These are phyloP conservation scores for Macroventuria anomochaeta DNA, from an alignment of 2,329 filamentous ascomycete genomes.

Conservation along the genomic window DNA sequence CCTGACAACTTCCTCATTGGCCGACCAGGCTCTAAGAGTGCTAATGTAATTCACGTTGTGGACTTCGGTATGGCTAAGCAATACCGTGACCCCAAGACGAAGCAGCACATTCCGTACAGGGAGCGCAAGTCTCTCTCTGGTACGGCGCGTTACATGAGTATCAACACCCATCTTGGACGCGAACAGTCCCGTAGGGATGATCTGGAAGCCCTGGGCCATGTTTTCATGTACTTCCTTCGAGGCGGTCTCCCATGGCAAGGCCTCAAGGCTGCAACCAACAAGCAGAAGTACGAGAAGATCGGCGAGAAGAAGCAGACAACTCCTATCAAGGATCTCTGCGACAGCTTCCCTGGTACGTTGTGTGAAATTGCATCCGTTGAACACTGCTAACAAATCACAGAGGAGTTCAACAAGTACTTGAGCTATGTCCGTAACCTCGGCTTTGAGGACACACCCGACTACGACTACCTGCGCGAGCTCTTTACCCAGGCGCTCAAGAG, in stretches of 20 bases:
- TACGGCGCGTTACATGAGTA: slow-evolving; percentile 98
- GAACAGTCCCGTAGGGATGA: slow-evolving; percentile 97
- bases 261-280: slow-evolving; percentile 72
- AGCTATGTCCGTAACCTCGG: slow-evolving; percentile 97
- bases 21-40: slow-evolving; percentile 87
- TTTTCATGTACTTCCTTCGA: slow-evolving; percentile 73
- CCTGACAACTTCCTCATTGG: slow-evolving; percentile 99
- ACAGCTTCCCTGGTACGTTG: slow-evolving; percentile 78
- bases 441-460: slow-evolving; percentile 98
- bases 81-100: slow-evolving; percentile 97
- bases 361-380: not conserved
- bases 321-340: slow-evolving; percentile 93
- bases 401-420: slow-evolving; percentile 97
- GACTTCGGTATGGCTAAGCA: slow-evolving; percentile 99
- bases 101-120: slow-evolving; percentile 97
- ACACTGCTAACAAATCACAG: slow-evolving; percentile 53
- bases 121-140: slow-evolving; percentile 96
- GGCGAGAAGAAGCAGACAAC: slow-evolving; percentile 99
- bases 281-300: slow-evolving; percentile 99
- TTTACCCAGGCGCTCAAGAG: slow-evolving; percentile 97
- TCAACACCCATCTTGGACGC: slow-evolving; percentile 96
- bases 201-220: slow-evolving; percentile 79
- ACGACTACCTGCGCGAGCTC: slow-evolving; percentile 94
- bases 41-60: slow-evolving; percentile 97
- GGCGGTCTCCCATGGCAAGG: slow-evolving; percentile 73